These are phyloP conservation scores for Williopsis jadinii DNA, from an alignment of 1,139 yeast genomes.

Conservation along the genomic window DNA sequence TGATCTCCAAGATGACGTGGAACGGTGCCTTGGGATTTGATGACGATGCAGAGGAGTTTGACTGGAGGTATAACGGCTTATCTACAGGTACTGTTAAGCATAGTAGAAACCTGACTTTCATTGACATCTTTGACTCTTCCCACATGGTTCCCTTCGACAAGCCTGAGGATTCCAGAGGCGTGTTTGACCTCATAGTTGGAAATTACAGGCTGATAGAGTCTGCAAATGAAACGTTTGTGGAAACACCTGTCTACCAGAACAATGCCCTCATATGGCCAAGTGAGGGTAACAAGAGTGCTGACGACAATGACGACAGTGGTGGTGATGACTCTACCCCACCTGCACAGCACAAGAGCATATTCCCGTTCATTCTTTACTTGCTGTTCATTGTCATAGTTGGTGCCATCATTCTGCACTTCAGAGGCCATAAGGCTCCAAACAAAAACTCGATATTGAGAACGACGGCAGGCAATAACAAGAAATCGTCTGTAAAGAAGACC, in stretches of 20 bases:
- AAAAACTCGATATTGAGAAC: constrained; percentile 24
- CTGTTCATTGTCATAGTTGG: constrained; percentile 17
- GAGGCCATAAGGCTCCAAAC: constrained; percentile 14
- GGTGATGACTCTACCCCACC: constrained; percentile 12
- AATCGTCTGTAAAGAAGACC: constrained; percentile 19
- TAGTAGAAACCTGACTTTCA: constrained; percentile 72
- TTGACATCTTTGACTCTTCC: constrained; percentile 67
- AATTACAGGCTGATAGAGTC: constrained; percentile 14
- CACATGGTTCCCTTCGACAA: constrained; percentile 95
- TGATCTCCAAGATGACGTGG: constrained; percentile 62
- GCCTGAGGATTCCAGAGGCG: constrained; percentile 62
- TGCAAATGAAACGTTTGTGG: constrained; percentile 14
- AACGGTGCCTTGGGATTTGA: constrained; percentile 56
- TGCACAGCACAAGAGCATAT: constrained; percentile 12
- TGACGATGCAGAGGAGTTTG: constrained; percentile 28
- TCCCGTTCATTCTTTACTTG: constrained; percentile 19
- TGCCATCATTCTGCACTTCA: constrained; percentile 12
- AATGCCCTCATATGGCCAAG: constrained; percentile 8
- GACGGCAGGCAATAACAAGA: constrained; percentile 14
- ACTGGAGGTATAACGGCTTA: constrained; percentile 47
- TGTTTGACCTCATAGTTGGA: constrained; percentile 41
- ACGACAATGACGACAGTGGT: constrained; percentile 10
- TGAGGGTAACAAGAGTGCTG: constrained; percentile 5
- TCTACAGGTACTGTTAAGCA: constrained; percentile 44
- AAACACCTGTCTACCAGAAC: constrained; percentile 19